These are phyloP conservation scores for Parmelia sp. DNA, from an alignment of 495 filamentous ascomycete genomes.

Conservation along the genomic window DNA sequence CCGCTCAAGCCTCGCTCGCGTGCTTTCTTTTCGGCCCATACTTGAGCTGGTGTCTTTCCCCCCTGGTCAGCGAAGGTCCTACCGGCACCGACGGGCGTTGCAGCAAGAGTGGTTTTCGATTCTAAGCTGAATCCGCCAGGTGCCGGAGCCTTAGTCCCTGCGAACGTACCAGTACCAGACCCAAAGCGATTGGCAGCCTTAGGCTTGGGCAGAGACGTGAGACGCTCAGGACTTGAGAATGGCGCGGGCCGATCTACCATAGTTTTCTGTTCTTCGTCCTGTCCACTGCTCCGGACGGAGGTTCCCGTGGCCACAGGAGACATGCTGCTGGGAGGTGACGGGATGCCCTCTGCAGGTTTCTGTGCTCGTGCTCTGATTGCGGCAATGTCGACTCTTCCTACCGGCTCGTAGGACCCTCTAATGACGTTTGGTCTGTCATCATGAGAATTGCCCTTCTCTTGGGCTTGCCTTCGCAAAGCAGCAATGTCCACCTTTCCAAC, in stretches of 20 bases:
- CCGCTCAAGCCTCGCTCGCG: conserved; percentile 57
- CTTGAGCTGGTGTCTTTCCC: conserved; percentile 91
- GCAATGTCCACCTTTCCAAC: conserved; percentile 95
- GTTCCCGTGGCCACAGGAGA: conserved; percentile 38
- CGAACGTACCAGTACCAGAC: conserved; percentile 57
- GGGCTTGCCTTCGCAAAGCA: conserved; percentile 73
- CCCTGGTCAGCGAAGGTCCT: conserved; percentile 90
- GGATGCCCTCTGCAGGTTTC: conserved; percentile 44
- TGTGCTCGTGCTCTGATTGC: conserved; percentile 80
- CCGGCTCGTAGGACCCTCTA: conserved; percentile 86
- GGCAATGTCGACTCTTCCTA: conserved; percentile 92
- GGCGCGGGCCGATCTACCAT: conserved; percentile 62
- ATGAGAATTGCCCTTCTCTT: conserved; percentile 47
- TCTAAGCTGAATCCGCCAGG: conserved; percentile 59
- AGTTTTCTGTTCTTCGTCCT: conserved; percentile 44
- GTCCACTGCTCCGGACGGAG: conserved; percentile 31
- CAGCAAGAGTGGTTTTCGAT: conserved; percentile 41
- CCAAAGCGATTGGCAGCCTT: conserved; percentile 87
- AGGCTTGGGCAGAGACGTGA: conserved; percentile 86
- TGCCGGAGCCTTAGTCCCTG: conserved; percentile 80
- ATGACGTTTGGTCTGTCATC: conserved; percentile 77
- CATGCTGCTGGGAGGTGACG: conserved; percentile 29
- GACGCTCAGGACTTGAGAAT: conserved; percentile 65
- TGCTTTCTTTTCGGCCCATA: conserved; percentile 96
- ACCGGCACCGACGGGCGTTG: conserved; percentile 69